phyloP scores from a whole-genome alignment of 768 basidiomycete species.

The Rhodosporidiobolus odoratus region DNA sequence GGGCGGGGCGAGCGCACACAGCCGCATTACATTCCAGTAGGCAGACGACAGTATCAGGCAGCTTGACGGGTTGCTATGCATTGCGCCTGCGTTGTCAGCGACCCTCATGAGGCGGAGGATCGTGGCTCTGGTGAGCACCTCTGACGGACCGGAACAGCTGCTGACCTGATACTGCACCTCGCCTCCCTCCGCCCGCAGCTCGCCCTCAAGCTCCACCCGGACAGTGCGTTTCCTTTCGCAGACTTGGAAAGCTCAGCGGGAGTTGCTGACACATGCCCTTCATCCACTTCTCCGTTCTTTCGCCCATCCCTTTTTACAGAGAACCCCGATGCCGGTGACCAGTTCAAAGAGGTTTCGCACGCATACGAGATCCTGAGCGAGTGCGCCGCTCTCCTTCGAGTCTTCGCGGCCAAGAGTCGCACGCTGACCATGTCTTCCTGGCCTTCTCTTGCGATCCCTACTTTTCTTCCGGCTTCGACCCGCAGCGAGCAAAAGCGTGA shows the following conservation, averaged over 20 bases:
- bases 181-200: conserved; percentile 19
- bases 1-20: not conserved
- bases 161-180: not conserved
- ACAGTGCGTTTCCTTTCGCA: conserved; percentile 20
- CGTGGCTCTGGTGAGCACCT: no score
- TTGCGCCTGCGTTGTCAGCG: no score
- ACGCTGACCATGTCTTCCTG: no score
- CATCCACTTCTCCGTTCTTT: not conserved
- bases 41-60: no score
- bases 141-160: not conserved
- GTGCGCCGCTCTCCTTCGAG: not conserved
- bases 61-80: no score
- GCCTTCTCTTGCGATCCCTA: no score
- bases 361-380: conserved; percentile 90
- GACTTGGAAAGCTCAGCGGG: not conserved
- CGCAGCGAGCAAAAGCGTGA: conserved; percentile 35
- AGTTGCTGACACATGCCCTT: not conserved
- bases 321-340: conserved; percentile 92
- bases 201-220: conserved; percentile 43
- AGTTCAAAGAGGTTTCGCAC: conserved; percentile 84
- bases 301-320: conserved; percentile 47
- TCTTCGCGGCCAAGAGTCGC: not conserved
- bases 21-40: no score
- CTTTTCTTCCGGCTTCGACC: not conserved
- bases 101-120: no score